Evolutionary conservation across 345 rosid species (phyloP), one percentile per base, ranked within the genome.

Genomic region (Dovyalis caffra): DNA sequence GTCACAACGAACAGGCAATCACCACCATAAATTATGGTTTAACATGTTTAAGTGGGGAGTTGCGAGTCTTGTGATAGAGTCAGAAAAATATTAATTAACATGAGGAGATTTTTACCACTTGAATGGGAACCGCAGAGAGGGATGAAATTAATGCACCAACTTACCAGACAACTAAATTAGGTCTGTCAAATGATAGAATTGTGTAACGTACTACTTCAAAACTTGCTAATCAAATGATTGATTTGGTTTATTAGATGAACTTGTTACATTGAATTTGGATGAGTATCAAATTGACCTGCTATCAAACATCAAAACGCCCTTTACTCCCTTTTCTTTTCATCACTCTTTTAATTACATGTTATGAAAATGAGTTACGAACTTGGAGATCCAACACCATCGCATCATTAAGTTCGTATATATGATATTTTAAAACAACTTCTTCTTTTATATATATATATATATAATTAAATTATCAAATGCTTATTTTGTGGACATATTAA

Each of bases 231-330:
- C 73, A 66, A 66, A 11, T 61, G 74, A 78, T 72, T 28, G 65
- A 21, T 68, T 68, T 43, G 63, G 73, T 78, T 67, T 63, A 62
- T 68, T 43, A 53, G 31, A 62, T 14, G 9, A 33, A 60, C 64
- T 60, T 57, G 51, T 45, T 77, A 33, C 73, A 72, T 21, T 77
- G 80, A 72, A 77, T 47, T 57, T 72, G 28, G 72, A 40, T 56
- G 32, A 26, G 16, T 40, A 56, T 57, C 7, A 8, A 40, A 40
- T 40, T 40, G 45, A 40, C 45, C 45, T 40, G 45, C 14, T 40
- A 40, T 40, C 45, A 11, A 40, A 40, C 45, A 40, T 40, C 45
- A 40, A 40, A 0, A 40, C 45, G 45, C 12, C 45, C 14, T 40
- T 40, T n/a, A n/a, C n/a, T n/a, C n/a, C n/a, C n/a, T n/a, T n/a